These are phyloP conservation scores for Arabidopsis lyrata DNA, from an alignment of 441 rosid genomes.

Conservation along the genomic window DNA sequence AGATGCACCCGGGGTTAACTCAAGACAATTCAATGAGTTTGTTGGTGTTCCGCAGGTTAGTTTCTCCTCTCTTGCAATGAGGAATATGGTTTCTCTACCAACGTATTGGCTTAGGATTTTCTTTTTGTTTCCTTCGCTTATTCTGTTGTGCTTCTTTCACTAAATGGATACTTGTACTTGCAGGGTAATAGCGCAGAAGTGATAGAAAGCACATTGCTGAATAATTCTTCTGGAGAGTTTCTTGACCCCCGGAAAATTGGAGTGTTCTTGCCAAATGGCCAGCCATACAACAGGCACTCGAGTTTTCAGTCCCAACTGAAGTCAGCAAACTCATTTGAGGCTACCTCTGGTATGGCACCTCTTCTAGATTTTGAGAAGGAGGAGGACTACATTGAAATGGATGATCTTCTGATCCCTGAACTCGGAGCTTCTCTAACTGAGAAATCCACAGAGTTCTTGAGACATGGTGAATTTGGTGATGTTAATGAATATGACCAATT, in stretches of 20 bases:
- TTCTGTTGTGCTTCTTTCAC: constrained; percentile 12
- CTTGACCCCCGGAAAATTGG: constrained; percentile 39
- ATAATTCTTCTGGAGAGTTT: constrained; percentile 47
- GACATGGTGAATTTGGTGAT: constrained; percentile 52
- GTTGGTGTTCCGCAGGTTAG: constrained; percentile 53
- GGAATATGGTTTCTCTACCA: not conserved
- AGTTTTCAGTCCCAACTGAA: constrained; percentile 46
- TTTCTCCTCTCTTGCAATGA: constrained; percentile 13
- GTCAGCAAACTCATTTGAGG: constrained; percentile 53
- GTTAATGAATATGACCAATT: constrained; percentile 55
- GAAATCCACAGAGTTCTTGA: constrained; percentile 43
- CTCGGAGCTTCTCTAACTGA: constrained; percentile 44
- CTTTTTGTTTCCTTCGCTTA: not conserved
- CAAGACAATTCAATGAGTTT: constrained; percentile 32
- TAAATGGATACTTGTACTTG: constrained; percentile 15
- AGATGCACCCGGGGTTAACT: constrained; percentile 42
- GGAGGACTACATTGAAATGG: constrained; percentile 82
- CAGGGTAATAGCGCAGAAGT: constrained; percentile 55
- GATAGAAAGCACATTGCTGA: constrained; percentile 57
- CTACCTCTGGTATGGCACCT: constrained; percentile 34
- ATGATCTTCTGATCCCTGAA: constrained; percentile 65
- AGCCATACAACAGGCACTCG: constrained; percentile 36
- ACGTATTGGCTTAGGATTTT: not conserved
- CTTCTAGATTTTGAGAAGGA: constrained; percentile 50
- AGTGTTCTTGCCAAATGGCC: constrained; percentile 33